phyloP scores from a whole-genome alignment of 2,329 filamentous ascomycete species.

The Erysiphe pulchra region DNA sequence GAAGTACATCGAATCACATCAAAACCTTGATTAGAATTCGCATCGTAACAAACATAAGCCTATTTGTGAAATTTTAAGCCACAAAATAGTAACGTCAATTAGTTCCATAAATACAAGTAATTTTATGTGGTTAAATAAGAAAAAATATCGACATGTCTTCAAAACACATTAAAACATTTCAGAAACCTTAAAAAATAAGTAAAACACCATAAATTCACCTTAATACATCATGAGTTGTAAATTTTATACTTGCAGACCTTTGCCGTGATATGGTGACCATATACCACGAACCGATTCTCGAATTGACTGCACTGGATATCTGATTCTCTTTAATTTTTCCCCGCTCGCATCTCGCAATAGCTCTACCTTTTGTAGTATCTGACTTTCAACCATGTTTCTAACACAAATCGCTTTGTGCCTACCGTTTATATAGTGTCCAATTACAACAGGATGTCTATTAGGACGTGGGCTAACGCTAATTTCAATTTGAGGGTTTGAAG shows the following conservation, averaged over 20 bases:
- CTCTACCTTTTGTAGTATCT: slow-evolving; percentile 59
- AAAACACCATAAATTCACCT: too few species aligned
- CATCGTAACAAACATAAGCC: too few species aligned
- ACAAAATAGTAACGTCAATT: too few species aligned
- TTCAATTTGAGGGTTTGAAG: slow-evolving; percentile 65
- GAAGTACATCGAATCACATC: too few species aligned
- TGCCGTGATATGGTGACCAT: slow-evolving; percentile 45
- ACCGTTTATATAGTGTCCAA: slow-evolving; percentile 83
- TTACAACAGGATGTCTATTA: slow-evolving; percentile 68
- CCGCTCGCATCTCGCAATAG: slow-evolving; percentile 49
- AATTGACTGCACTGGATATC: slow-evolving; percentile 37
- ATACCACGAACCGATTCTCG: slow-evolving; percentile 42
- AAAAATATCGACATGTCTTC: too few species aligned
- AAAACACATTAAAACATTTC: too few species aligned
- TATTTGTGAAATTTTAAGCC: too few species aligned
- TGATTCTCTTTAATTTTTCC: slow-evolving; percentile 39
- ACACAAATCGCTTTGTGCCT: slow-evolving; percentile 68
- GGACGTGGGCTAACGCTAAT: slow-evolving; percentile 77
- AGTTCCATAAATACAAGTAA: too few species aligned
- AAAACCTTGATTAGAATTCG: too few species aligned
- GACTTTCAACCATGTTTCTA: slow-evolving; percentile 53
- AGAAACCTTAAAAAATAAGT: too few species aligned
- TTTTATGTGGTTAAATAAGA: too few species aligned
- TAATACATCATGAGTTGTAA: too few species aligned
- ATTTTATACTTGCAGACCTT: slow-evolving; percentile 6